Evolutionary conservation across 257 asterid species (phyloP).

Genomic region (Solanum habrochaites): DNA sequence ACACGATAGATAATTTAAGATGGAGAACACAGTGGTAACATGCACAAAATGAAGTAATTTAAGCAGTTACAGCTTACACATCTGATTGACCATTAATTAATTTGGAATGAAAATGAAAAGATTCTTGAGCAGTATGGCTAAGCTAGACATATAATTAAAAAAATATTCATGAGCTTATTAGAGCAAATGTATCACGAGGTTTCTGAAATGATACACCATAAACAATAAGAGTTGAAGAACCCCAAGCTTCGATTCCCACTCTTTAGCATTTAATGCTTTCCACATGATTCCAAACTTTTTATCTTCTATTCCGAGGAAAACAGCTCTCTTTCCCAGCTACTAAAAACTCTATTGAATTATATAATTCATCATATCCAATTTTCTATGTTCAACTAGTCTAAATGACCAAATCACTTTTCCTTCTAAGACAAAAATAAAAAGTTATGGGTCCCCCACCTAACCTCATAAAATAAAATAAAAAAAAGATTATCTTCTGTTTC

Average conservation of each 20-base stretch:
- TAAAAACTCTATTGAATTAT: slow-evolving; percentile 8
- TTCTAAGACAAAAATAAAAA: neutral
- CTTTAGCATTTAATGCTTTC: slow-evolving; percentile 78
- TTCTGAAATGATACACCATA: slow-evolving; percentile 51
- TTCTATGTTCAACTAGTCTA: slow-evolving; percentile 5
- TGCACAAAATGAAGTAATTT: slow-evolving; percentile 29
- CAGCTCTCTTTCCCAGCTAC: slow-evolving; percentile 44
- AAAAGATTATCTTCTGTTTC: neutral
- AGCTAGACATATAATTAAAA: slow-evolving; percentile 2
- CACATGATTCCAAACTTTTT: slow-evolving; percentile 93
- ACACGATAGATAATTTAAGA: neutral
- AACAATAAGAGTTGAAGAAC: slow-evolving; percentile 20
- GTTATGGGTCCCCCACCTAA: slow-evolving; percentile 11
- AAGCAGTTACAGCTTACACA: neutral
- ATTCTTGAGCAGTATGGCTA: slow-evolving; percentile 12
- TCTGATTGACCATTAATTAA: slow-evolving; percentile 6
- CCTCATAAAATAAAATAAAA: slow-evolving; percentile 30
- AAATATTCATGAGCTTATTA: neutral
- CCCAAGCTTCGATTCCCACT: slow-evolving; percentile 53
- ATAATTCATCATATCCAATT: neutral
- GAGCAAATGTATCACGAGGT: slow-evolving; percentile 54
- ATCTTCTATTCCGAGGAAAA: slow-evolving; percentile 64
- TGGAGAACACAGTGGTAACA: slow-evolving; percentile 22
- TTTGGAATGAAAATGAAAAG: slow-evolving; percentile 18
- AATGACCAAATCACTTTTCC: neutral